These are phyloP conservation scores for Fonsecaea erecta DNA, from an alignment of 2,329 filamentous ascomycete genomes.

Conservation along the genomic window DNA sequence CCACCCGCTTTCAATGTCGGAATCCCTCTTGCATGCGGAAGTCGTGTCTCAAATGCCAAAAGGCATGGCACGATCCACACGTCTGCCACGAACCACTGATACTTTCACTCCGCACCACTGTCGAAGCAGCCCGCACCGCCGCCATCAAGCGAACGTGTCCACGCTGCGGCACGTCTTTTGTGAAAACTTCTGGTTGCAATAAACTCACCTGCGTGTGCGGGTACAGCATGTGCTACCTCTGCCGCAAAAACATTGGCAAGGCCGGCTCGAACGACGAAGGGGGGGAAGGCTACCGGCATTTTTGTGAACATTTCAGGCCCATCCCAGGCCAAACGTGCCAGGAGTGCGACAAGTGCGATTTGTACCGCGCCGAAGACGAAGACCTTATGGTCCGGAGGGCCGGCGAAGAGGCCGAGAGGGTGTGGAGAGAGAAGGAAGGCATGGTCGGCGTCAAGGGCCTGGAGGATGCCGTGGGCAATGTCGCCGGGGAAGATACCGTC, in stretches of 20 bases:
- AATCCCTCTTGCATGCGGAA: conserved; percentile 68
- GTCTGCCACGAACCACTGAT: conserved; percentile 84
- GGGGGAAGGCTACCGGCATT: conserved; percentile 82
- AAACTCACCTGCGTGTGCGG: conserved; percentile 95
- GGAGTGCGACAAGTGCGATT: conserved; percentile 80
- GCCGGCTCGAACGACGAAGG: conserved; percentile 33
- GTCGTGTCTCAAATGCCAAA: conserved; percentile 82
- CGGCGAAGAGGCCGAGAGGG: conserved; percentile 71
- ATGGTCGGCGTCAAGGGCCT: conserved; percentile 37
- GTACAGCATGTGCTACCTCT: conserved; percentile 98
- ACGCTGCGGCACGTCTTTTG: conserved; percentile 85
- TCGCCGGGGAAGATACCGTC: conserved; percentile 41
- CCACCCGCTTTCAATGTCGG: conserved; percentile 77
- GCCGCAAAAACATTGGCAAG: conserved; percentile 62
- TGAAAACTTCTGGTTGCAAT: conserved; percentile 94
- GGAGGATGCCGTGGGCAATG: conserved; percentile 34
- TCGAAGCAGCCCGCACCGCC: conserved; percentile 91
- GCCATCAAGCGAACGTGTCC: conserved; percentile 96
- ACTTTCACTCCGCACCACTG: conserved; percentile 80
- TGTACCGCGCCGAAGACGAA: conserved; percentile 73
- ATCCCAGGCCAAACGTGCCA: conserved; percentile 74
- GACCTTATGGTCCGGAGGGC: conserved; percentile 70
- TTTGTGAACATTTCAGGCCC: conserved; percentile 92
- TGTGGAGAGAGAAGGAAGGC: conserved; percentile 71
- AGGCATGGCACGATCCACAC: conserved; percentile 86